Base-by-base conservation (phyloP, 1,284 basidiomycete genomes). In the Pulveroboletus sp. region DNA sequence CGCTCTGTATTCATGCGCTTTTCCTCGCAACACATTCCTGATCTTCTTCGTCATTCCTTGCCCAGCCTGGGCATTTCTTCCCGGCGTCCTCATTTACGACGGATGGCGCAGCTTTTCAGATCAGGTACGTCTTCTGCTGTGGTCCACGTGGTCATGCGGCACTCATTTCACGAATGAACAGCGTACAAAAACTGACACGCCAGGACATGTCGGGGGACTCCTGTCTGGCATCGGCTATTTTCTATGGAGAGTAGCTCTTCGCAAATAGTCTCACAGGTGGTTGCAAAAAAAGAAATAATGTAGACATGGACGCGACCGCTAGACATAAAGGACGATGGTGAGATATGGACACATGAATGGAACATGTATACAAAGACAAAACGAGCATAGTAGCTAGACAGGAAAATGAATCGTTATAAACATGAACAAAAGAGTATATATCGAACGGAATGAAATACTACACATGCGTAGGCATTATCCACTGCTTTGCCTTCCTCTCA, bases 41-140 rank as follows among this genome's bases (percentile, higher is more conserved):
- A 71, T 96, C 49, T 96, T 93, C 72, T 91, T 86, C 52, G 80
- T 95, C 63, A 73, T 96, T 12, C 94, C 94, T 17, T 78, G 91
- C 57, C 93, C 92, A 0, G 92, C 92, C 0, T 95, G 92, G 91
- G 77, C 81, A 4, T 81, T 84, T 33, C 86, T 95, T 2, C 75
- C 81, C 1, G 93, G 89, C 12, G 75, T 96, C 51, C 89, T 95
- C 65, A 74, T 83, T 6, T 91, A 82, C 64, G 92, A 94, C 65
- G 71, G 65, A 29, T 71, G 71, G 67, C 71, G 69, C 31, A 73
- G 67, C 57, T 72, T 83, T 9, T 89, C 84, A 61, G 79, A 80
- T 52, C 75, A 78, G 62, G 72, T 86, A 51, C 62, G 77, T 61
- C 60, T 38, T 24, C 68, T 46, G 67, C 65, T 9, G 4, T 38